Conservation (phyloP, 1,284 basidiomycete genomes). For the Trichosporon sp. region DNA sequence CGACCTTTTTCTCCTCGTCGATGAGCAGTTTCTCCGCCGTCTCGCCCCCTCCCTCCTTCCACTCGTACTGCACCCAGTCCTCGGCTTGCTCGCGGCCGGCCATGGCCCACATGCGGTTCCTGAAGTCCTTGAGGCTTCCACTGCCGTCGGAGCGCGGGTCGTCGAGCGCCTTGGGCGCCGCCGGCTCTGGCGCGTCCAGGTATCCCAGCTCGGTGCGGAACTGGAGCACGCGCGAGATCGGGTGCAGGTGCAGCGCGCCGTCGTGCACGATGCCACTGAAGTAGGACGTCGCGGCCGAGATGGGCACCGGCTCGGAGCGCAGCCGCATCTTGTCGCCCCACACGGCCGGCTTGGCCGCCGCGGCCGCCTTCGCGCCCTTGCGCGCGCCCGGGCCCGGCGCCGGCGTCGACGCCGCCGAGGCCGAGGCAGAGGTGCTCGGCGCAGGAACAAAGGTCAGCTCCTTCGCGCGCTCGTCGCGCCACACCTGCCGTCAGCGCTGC, state of each 20-base stretch:
- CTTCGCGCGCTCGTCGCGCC: constrained; percentile 45
- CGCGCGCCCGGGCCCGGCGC: not conserved
- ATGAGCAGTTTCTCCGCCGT: constrained; percentile 35
- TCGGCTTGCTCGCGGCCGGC: constrained; percentile 40
- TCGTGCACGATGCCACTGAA: constrained; percentile 43
- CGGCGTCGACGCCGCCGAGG: constrained; percentile 17
- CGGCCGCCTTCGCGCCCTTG: not conserved
- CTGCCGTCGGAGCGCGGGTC: constrained; percentile 45
- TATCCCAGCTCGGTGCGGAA: constrained; percentile 45
- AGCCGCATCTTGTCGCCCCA: constrained; percentile 48
- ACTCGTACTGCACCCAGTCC: constrained; percentile 43
- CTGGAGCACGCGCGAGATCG: constrained; percentile 39
- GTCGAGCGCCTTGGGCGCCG: constrained; percentile 16
- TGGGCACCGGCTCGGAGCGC: constrained; percentile 39
- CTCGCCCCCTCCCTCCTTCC: constrained; percentile 26
- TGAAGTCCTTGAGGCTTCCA: constrained; percentile 47
- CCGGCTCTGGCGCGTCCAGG: constrained; percentile 28
- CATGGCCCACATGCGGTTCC: constrained; percentile 46
- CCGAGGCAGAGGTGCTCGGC: constrained; percentile 9
- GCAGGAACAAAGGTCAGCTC: constrained; percentile 35
- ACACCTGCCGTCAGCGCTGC: constrained; percentile 16
- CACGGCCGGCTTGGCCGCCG: constrained; percentile 16
- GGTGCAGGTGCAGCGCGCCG: constrained; percentile 46
- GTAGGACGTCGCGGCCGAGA: constrained; percentile 33
- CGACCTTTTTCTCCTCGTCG: constrained; percentile 28